Evolutionary conservation across 345 rosid genomes (phyloP), one percentile per base, ranked within the genome.

Genomic region (Bretschneidera sinensis): DNA sequence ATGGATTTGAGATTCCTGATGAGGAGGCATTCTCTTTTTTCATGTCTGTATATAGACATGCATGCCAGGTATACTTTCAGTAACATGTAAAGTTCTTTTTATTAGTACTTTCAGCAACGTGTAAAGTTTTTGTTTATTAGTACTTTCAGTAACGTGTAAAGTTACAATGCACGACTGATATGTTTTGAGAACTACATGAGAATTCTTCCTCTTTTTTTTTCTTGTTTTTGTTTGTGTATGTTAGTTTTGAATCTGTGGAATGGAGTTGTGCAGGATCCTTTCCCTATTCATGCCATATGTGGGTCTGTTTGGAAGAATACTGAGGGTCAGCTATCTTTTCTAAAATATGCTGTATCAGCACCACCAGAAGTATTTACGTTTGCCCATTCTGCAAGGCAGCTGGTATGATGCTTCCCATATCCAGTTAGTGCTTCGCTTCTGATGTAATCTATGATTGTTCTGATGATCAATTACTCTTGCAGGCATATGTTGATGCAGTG

Each of bases 361-460:
- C 85, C 83, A 2, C 89, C 95, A 1, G 99, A 94, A 77, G 81
- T 90, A 67, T 90, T 94, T 72, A 85, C 95, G 66, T 94, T 88
- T 77, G 83, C 74, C 34, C 85, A 94, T 72, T 88, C 96, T 69
- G 75, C 73, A 59, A 83, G 91, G 75, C 88, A 80, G 76, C 80
- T 94, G 91, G 99, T 94, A 87, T 76, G 79, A 58, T 63, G 65
- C 28, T 48, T 22, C 63, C 43, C n/a, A 21, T 51, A 28, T 61
- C 54, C 22, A 17, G 59, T 59, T 52, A 58, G 60, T 48, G 50
- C 45, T 65, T 48, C 10, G 45, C 31, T 21, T 71, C 61, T 60
- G 19, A 21, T 33, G 21, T 51, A 21, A 47, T 55, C 51, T 43
- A 28, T 70, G 50, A 57, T 61, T 23, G 11, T 51, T 60, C 59